These are phyloP conservation scores for Backusella morwellensis DNA, from an alignment of 192 early-diverging fungal species.

Conservation along the genomic window DNA sequence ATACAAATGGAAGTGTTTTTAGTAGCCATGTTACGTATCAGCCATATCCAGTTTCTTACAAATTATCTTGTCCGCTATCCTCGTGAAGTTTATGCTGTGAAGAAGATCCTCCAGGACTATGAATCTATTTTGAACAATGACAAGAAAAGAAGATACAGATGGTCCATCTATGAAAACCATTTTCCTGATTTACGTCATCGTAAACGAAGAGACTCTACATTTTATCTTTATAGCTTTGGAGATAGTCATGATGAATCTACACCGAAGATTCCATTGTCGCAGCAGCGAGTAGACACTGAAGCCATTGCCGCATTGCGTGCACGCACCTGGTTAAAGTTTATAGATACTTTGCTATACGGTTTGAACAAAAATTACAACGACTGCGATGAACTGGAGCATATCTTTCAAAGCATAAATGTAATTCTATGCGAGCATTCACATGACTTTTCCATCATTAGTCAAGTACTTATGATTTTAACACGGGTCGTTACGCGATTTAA, in stretches of 20 bases:
- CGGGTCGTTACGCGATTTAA: constrained; percentile 43
- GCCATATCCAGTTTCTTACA: constrained; percentile 56
- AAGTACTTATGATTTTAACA: constrained; percentile 46
- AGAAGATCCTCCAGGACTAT: constrained; percentile 46
- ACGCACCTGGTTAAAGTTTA: constrained; percentile 50
- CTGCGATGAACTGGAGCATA: constrained; percentile 43
- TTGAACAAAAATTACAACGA: constrained; percentile 51
- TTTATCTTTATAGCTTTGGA: not conserved
- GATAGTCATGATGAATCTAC: not conserved
- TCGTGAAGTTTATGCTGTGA: constrained; percentile 46
- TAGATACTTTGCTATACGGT: constrained; percentile 46
- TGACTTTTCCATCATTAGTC: constrained; percentile 52
- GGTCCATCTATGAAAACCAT: constrained; percentile 29
- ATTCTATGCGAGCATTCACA: constrained; percentile 45
- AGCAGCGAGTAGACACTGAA: constrained; percentile 20
- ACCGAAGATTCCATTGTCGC: not conserved
- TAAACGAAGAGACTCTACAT: not conserved
- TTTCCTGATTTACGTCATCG: constrained; percentile 37
- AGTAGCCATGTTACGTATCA: constrained; percentile 48
- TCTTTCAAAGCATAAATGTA: constrained; percentile 48
- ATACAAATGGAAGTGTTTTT: constrained; percentile 45
- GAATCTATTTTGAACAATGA: constrained; percentile 23
- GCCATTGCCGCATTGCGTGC: constrained; percentile 47
- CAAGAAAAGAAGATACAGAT: not conserved
- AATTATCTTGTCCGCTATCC: constrained; percentile 51